Conservation (phyloP, 2,329 filamentous ascomycete genomes). For the Nemania sp. region DNA sequence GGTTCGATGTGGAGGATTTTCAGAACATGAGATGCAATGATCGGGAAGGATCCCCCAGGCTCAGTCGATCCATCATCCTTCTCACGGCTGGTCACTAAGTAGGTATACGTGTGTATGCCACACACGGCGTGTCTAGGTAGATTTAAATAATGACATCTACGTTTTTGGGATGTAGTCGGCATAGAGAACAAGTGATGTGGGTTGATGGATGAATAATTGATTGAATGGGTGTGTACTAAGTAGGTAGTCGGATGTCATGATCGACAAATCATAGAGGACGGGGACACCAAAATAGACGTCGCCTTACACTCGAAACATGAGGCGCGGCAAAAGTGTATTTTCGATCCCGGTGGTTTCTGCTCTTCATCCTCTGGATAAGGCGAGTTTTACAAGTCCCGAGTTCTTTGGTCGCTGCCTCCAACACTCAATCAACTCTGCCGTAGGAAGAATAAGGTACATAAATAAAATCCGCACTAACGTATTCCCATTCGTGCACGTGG, state of each 20-base stretch:
- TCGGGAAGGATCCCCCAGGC: background rate
- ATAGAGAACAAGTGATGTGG: too few species aligned
- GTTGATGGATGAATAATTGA: too few species aligned
- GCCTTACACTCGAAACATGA: background rate
- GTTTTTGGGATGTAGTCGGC: too few species aligned
- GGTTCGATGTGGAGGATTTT: background rate
- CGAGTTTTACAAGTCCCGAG: background rate
- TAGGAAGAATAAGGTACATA: background rate
- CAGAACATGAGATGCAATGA: background rate
- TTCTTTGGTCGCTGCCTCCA: background rate
- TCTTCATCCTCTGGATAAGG: too few species aligned
- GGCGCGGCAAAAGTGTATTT: background rate
- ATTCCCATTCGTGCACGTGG: background rate
- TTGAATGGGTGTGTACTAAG: too few species aligned
- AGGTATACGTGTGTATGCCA: background rate
- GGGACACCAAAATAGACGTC: background rate
- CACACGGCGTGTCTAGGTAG: background rate
- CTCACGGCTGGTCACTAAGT: background rate
- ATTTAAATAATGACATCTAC: too few species aligned
- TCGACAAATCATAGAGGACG: background rate
- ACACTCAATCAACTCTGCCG: too few species aligned
- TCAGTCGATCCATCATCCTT: background rate
- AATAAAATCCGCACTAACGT: background rate
- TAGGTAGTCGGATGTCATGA: too few species aligned
- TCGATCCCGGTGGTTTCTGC: background rate